Conservation (phyloP, 1,139 yeast species). For the Candida neerlandica region DNA sequence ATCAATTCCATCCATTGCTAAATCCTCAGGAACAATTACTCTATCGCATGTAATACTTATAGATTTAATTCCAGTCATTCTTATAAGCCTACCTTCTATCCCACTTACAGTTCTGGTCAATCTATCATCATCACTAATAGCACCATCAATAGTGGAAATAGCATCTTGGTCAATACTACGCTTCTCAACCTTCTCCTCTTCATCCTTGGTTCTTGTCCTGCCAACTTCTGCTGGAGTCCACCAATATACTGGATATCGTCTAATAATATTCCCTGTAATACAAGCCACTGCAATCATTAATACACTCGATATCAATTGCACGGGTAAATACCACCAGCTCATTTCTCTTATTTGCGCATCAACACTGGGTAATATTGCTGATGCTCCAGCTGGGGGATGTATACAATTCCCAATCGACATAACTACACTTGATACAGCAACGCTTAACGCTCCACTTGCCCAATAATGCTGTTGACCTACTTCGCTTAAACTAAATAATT, state of each 20-base stretch:
- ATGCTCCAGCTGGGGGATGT: slow-evolving; percentile 79
- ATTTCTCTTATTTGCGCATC: slow-evolving; percentile 48
- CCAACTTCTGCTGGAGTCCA: slow-evolving; percentile 48
- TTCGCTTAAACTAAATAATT: slow-evolving; percentile 49
- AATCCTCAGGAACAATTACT: slow-evolving; percentile 26
- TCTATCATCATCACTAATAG: background rate
- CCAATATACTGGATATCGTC: slow-evolving; percentile 65
- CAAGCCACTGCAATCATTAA: slow-evolving; percentile 56
- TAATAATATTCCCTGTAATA: slow-evolving; percentile 55
- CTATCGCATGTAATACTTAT: slow-evolving; percentile 25
- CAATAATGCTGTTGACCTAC: slow-evolving; percentile 51
- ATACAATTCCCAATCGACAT: slow-evolving; percentile 61
- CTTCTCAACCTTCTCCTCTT: background rate
- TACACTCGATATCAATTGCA: slow-evolving; percentile 53
- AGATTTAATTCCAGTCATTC: slow-evolving; percentile 4
- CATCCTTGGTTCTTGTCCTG: background rate
- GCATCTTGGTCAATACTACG: slow-evolving; percentile 3
- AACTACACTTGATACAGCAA: slow-evolving; percentile 55
- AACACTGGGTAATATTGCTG: slow-evolving; percentile 61
- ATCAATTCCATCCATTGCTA: slow-evolving; percentile 30
- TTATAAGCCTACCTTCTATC: slow-evolving; percentile 6
- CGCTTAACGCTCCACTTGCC: slow-evolving; percentile 64
- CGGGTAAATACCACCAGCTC: slow-evolving; percentile 73
- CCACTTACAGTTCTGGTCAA: slow-evolving; percentile 7
- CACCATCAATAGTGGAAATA: slow-evolving; percentile 8